Conservation (phyloP, 108 stramenopile species). For the Cyclostephanos invisitatus region DNA sequence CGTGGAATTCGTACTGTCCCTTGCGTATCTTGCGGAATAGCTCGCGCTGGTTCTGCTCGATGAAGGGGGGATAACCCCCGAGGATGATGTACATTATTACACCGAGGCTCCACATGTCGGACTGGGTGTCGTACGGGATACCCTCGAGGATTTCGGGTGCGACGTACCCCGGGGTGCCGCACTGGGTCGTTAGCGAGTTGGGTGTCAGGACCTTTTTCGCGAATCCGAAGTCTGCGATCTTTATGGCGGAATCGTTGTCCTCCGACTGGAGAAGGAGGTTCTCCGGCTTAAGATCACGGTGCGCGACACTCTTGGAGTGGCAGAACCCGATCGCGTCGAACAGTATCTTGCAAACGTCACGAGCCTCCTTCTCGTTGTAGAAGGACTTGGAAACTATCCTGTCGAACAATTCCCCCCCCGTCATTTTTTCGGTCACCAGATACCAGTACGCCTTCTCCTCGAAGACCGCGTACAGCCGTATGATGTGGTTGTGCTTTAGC, state of each 20-base stretch:
- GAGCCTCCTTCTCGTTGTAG: conserved; percentile 64
- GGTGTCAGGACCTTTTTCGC: conserved; percentile 82
- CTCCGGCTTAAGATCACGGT: conserved; percentile 76
- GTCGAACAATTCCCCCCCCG: conserved; percentile 74
- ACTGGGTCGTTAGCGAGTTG: conserved; percentile 87
- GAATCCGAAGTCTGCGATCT: conserved; percentile 99
- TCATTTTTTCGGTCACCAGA: conserved; percentile 68
- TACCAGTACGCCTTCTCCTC: conserved; percentile 64
- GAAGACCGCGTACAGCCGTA: conserved; percentile 68
- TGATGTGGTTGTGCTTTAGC: conserved; percentile 47
- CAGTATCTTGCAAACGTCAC: conserved; percentile 50
- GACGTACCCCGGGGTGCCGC: conserved; percentile 95
- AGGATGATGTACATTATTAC: conserved; percentile 94
- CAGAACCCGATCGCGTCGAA: conserved; percentile 69
- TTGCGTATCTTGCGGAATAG: conserved; percentile 92
- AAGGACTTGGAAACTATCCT: conserved; percentile 65
- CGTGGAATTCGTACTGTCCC: conserved; percentile 87
- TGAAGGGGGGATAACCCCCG: conserved; percentile 94
- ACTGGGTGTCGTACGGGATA: conserved; percentile 81
- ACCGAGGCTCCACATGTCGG: conserved; percentile 95
- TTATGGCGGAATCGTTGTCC: conserved; percentile 87
- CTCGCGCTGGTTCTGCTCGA: conserved; percentile 93
- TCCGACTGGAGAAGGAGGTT: conserved; percentile 69
- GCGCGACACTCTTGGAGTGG: conserved; percentile 62
- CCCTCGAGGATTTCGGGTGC: conserved; percentile 92